Percentiles rank a stretch among this genome's conserved stretches.
Conservation (phyloP, 495 filamentous ascomycete species). For the Trichoderma asperelloides region DNA sequence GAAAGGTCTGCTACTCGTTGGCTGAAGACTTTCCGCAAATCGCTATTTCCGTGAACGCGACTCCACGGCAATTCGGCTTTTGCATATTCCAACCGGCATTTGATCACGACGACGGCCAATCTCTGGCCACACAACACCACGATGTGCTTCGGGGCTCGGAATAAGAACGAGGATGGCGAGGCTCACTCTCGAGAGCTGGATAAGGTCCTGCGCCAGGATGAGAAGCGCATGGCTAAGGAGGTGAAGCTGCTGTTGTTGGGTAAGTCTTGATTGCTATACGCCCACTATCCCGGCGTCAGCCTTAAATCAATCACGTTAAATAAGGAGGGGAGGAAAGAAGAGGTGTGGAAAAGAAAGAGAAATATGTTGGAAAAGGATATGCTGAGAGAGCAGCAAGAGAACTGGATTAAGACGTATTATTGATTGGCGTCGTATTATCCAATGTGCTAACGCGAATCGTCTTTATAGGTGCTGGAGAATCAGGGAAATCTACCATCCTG, state of each 20-base stretch:
- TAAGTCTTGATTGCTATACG: conserved; percentile 28
- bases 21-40: not conserved
- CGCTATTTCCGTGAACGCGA: not conserved
- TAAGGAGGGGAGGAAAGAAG: not conserved
- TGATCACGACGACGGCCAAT: not conserved
- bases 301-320: not conserved
- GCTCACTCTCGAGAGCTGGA: conserved; percentile 61
- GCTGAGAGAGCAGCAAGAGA: no score
- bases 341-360: not conserved
- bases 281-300: not conserved
- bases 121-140: conserved; percentile 18
- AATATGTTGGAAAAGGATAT: not conserved
- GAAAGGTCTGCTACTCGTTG: not conserved
- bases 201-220: conserved; percentile 65
- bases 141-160: conserved; percentile 56
- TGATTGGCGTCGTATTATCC: not conserved
- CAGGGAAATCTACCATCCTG: conserved; percentile 93
- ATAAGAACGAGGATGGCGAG: conserved; percentile 39
- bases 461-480: conserved; percentile 81
- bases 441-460: conserved; percentile 12
- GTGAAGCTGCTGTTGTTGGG: conserved; percentile 80
- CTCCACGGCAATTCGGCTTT: not conserved
- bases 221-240: conserved; percentile 68
- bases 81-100: not conserved
- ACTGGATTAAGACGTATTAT: not conserved